These are phyloP conservation scores for Gaeumannomyces sp. DNA, from an alignment of 2,329 filamentous ascomycete species.

Conservation along the genomic window DNA sequence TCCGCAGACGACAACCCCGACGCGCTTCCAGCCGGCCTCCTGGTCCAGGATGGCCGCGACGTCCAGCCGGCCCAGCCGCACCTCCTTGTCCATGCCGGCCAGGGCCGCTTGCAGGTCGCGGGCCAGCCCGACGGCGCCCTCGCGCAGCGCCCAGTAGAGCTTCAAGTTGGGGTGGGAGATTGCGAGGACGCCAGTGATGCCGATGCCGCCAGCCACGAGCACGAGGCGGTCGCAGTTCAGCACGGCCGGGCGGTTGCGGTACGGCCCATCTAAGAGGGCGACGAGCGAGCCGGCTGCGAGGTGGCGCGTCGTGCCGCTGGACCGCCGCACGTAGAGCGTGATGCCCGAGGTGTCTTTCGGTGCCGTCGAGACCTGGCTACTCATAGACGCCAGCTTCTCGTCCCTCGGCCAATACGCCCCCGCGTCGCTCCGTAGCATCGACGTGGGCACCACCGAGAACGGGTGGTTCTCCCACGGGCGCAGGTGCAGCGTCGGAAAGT, in stretches of 20 bases:
- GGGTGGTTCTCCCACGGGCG: constrained; percentile 49
- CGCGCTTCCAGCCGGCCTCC: constrained; percentile 20
- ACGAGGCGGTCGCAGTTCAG: constrained; percentile 30
- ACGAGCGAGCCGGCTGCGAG: constrained; percentile 24
- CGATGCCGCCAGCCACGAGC: constrained; percentile 40
- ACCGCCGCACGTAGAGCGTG: constrained; percentile 31
- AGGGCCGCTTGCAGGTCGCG: constrained; percentile 24
- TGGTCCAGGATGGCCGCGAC: constrained; percentile 27
- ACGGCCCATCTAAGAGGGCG: constrained; percentile 34
- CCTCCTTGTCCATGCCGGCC: constrained; percentile 24
- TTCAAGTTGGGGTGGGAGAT: constrained; percentile 27
- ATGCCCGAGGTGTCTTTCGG: constrained; percentile 19
- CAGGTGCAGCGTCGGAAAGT: constrained; percentile 40
- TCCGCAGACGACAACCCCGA: constrained; percentile 35
- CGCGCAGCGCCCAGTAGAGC: constrained; percentile 26
- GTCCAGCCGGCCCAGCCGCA: constrained; percentile 28
- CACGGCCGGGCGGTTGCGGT: constrained; percentile 26
- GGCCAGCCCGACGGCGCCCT: constrained; percentile 22
- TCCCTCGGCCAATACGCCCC: neutral
- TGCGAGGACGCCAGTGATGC: constrained; percentile 38
- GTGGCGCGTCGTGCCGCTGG: constrained; percentile 27
- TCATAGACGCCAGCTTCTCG: neutral
- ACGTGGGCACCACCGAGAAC: constrained; percentile 36
- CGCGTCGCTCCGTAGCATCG: constrained; percentile 14
- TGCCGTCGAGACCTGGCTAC: neutral